A percentile compares a stretch with the other conserved stretches of the same genome.
Evolutionary conservation across 106 monocot species (phyloP).

Genomic region (Platanthera zijinensis): DNA sequence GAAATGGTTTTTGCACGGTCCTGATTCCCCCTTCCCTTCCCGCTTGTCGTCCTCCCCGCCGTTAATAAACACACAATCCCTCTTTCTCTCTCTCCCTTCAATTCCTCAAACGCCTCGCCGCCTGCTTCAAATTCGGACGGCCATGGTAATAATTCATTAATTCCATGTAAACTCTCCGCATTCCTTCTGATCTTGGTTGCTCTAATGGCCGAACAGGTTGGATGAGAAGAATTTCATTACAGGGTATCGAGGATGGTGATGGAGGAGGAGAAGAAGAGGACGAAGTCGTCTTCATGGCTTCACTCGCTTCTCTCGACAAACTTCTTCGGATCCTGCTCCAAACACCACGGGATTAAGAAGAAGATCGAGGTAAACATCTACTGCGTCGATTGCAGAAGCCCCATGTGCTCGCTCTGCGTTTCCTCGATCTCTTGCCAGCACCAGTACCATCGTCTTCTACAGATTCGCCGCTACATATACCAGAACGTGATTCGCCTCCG

Average conservation of each 20-base stretch:
- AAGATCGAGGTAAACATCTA: conserved; percentile 53
- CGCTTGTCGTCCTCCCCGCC: neutral
- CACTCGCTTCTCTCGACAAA: conserved; percentile 15
- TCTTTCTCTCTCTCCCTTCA: neutral
- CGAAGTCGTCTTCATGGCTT: conserved; percentile 18
- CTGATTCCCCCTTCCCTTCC: neutral
- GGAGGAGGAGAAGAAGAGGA: neutral
- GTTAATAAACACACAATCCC: too few relatives aligned
- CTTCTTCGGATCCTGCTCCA: conserved; percentile 39
- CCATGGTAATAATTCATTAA: neutral
- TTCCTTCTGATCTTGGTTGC: neutral
- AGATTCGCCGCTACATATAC: conserved; percentile 60
- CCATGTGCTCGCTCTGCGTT: conserved; percentile 20
- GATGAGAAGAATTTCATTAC: conserved; percentile 12
- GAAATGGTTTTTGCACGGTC: neutral
- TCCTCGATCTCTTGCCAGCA: neutral
- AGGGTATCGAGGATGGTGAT: neutral
- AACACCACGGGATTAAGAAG: conserved; percentile 32
- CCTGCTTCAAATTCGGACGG: neutral
- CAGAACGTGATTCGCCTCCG: conserved; percentile 38
- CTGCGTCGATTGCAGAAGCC: conserved; percentile 30
- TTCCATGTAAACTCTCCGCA: neutral
- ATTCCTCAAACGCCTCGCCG: neutral
- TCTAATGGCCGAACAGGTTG: conserved; percentile 6
- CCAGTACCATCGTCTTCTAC: conserved; percentile 22